A percentile compares a stretch with the other conserved stretches of the same genome.
phyloP scores from a whole-genome alignment of 345 rosid genomes.

The Populus deltoides region DNA sequence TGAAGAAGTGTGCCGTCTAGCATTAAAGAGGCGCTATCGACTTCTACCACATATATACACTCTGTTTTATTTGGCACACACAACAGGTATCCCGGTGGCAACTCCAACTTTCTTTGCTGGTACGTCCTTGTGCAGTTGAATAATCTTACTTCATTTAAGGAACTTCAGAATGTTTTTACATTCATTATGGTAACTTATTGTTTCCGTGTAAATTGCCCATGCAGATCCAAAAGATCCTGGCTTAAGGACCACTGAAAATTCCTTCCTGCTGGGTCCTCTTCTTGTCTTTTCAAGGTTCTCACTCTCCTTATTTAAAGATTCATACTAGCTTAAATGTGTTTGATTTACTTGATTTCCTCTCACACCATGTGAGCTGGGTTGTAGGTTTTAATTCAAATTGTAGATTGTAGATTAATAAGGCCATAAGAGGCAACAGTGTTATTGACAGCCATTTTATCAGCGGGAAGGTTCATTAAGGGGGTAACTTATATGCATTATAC shows the following conservation, averaged over 20 bases:
- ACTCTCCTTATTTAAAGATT: conserved; percentile 17
- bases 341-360: neutral
- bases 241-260: conserved; percentile 65
- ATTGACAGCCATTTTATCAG: no score
- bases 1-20: conserved; percentile 88
- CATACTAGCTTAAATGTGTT: neutral
- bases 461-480: no score
- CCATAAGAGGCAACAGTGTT: no score
- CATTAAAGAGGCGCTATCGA: conserved; percentile 84
- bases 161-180: neutral
- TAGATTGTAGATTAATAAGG: neutral
- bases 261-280: conserved; percentile 81
- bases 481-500: no score
- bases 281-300: conserved; percentile 67
- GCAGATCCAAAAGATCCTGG: conserved; percentile 73
- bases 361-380: neutral
- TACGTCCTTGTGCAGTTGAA: conserved; percentile 28
- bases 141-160: conserved; percentile 5
- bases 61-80: conserved; percentile 80
- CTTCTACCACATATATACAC: conserved; percentile 83
- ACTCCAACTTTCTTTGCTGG: conserved; percentile 82
- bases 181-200: neutral
- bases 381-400: neutral
- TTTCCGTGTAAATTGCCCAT: conserved; percentile 9
- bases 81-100: conserved; percentile 70